phyloP scores from a whole-genome alignment of 2,329 filamentous ascomycete species.

The Anthostomella pinea region DNA sequence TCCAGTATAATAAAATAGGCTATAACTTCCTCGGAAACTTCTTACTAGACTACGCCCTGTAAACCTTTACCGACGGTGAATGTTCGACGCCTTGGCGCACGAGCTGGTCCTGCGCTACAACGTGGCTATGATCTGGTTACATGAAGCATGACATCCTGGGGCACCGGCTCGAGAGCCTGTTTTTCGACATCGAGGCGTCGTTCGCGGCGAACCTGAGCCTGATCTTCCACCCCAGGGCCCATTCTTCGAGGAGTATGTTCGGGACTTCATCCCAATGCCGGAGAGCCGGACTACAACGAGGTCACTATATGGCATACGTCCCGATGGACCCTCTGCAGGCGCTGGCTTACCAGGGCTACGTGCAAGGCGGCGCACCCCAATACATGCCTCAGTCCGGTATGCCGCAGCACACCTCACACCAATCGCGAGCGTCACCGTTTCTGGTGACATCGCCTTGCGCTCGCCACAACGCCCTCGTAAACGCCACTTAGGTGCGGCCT shows the following conservation, averaged over 20 bases:
- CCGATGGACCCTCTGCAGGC: conserved; percentile 75
- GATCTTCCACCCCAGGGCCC: conserved; percentile 32
- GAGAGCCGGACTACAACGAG: conserved; percentile 35
- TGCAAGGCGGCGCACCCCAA: conserved; percentile 64
- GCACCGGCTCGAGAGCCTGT: conserved; percentile 34
- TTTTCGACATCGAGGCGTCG: conserved; percentile 41
- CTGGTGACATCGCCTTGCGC: conserved; percentile 32
- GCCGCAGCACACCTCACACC: conserved; percentile 79
- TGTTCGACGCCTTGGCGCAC: conserved; percentile 35
- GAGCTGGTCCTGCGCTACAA: conserved; percentile 33
- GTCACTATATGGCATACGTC: conserved; percentile 60
- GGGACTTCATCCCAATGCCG: conserved; percentile 35
- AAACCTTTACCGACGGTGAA: conserved; percentile 28
- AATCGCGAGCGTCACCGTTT: conserved; percentile 53
- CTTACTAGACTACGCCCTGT: conserved; percentile 24
- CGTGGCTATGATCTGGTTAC: conserved; percentile 40
- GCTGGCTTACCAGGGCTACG: conserved; percentile 79
- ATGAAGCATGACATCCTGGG: conserved; percentile 39
- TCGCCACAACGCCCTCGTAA: too few species aligned
- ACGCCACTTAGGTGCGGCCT: too few species aligned
- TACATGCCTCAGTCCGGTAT: conserved; percentile 81
- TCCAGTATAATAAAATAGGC: conserved; percentile 18
- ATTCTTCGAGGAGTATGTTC: too few species aligned
- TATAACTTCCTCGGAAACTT: conserved; percentile 27
- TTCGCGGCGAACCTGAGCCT: conserved; percentile 37